Evolutionary conservation across 495 filamentous ascomycete genomes (phyloP).

Genomic region (Penicillium silybi): DNA sequence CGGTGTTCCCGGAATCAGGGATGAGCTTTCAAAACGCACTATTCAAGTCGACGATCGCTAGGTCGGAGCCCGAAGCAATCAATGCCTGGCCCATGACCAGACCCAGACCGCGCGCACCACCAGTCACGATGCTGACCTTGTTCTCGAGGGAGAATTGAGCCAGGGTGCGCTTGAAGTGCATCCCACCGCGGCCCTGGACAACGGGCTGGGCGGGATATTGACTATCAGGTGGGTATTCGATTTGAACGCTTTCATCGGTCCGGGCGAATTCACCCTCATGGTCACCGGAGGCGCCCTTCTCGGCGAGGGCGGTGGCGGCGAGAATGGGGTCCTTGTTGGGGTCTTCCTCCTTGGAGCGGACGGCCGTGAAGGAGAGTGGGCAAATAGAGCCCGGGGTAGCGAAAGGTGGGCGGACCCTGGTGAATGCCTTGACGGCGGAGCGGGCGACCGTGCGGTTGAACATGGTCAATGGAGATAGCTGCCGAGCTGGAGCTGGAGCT

Average conservation of each 20-base stretch:
- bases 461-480: conserved; percentile 20
- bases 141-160: conserved; percentile 75
- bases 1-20: not conserved
- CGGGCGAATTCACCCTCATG: conserved; percentile 59
- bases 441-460: conserved; percentile 31
- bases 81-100: conserved; percentile 90
- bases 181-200: conserved; percentile 66
- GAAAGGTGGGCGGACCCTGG: conserved; percentile 20
- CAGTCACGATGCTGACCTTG: conserved; percentile 75
- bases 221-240: conserved; percentile 69
- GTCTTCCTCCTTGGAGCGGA: conserved; percentile 24
- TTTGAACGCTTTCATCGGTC: conserved; percentile 70
- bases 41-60: conserved; percentile 92
- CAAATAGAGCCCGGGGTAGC: conserved; percentile 8
- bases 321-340: conserved; percentile 27
- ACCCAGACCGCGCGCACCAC: conserved; percentile 80
- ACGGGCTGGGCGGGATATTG: conserved; percentile 62
- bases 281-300: conserved; percentile 26
- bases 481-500: not conserved
- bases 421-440: conserved; percentile 26
- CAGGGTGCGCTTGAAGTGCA: conserved; percentile 67
- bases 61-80: conserved; percentile 78
- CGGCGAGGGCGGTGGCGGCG: conserved; percentile 31
- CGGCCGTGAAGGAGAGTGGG: conserved; percentile 29
- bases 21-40: conserved; percentile 50